A percentile compares a stretch with the other conserved stretches of the same genome.
phyloP scores from a whole-genome alignment of 2,329 filamentous ascomycete species.

The Aspergillus piperis region DNA sequence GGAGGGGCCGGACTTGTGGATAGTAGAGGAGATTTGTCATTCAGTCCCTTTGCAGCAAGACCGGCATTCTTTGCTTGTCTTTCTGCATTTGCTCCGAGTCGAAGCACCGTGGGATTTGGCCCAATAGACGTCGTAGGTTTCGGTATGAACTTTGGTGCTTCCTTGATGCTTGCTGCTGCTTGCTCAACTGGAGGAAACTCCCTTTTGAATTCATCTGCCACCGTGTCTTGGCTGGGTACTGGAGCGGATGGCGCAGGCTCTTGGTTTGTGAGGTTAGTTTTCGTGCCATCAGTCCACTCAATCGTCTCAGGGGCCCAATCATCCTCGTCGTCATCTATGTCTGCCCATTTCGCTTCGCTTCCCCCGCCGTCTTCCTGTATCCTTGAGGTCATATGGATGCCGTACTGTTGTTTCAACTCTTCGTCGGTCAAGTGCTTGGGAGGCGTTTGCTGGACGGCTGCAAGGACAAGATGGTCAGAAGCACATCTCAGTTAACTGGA shows the following conservation, averaged over 20 bases:
- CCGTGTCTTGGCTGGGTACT: conserved; percentile 23
- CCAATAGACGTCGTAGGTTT: conserved; percentile 49
- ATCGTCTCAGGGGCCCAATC: conserved; percentile 69
- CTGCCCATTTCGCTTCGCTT: conserved; percentile 68
- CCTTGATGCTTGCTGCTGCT: conserved; percentile 24
- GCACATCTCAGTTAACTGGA: background rate
- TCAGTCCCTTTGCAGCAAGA: conserved; percentile 52
- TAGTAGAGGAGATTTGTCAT: conserved; percentile 55
- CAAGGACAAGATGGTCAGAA: conserved; percentile 24
- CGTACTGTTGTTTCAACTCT: conserved; percentile 68
- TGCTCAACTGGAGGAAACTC: conserved; percentile 24
- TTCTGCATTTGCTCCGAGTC: conserved; percentile 50
- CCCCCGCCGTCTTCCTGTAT: conserved; percentile 63
- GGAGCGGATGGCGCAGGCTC: conserved; percentile 27
- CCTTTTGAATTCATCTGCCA: conserved; percentile 25
- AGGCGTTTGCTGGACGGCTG: conserved; percentile 56
- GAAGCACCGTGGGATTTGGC: conserved; percentile 52
- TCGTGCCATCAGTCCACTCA: conserved; percentile 69
- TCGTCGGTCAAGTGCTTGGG: conserved; percentile 68
- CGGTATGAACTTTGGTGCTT: conserved; percentile 31
- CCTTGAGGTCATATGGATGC: conserved; percentile 66
- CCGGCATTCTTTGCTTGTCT: conserved; percentile 47
- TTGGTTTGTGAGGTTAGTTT: conserved; percentile 59
- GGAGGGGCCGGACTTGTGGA: conserved; percentile 54
- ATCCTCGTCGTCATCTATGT: conserved; percentile 69